Conservation (phyloP, 768 basidiomycete genomes). For the Lentinula edodes region DNA sequence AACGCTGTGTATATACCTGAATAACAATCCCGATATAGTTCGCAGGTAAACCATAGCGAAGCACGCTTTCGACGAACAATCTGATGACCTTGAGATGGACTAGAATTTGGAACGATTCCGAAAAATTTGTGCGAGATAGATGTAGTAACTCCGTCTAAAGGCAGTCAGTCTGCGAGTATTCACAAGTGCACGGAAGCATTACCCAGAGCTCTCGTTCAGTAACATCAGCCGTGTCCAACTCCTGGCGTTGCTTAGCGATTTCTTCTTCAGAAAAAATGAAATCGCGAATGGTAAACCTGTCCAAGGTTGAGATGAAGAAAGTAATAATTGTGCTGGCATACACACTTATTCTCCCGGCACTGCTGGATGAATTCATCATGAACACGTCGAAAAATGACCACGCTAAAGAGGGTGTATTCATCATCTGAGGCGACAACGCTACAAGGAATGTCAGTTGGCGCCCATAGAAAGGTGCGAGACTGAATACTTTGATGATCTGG, state of each 20-base stretch:
- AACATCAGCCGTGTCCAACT: constrained; percentile 69
- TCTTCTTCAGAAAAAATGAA: constrained; percentile 85
- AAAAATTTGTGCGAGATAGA: constrained; percentile 91
- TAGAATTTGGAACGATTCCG: constrained; percentile 90
- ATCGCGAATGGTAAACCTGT: constrained; percentile 90
- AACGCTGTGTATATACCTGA: constrained; percentile 38
- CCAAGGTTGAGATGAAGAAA: not conserved
- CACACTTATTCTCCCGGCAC: constrained; percentile 91
- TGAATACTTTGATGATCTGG: constrained; percentile 79
- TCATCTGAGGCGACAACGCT: constrained; percentile 81
- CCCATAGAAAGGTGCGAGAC: not conserved
- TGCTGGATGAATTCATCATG: constrained; percentile 93
- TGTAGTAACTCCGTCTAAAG: constrained; percentile 84
- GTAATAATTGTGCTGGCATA: constrained; percentile 1
- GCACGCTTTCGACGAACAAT: constrained; percentile 90
- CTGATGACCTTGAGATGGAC: constrained; percentile 91
- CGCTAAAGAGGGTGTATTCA: constrained; percentile 80
- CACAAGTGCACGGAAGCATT: constrained; percentile 4
- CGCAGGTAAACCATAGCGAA: constrained; percentile 92
- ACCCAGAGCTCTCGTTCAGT: constrained; percentile 99
- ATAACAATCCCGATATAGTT: constrained; percentile 79
- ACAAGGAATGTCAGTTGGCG: constrained; percentile 2
- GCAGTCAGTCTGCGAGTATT: not conserved
- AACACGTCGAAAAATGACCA: constrained; percentile 85
- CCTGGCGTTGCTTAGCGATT: constrained; percentile 73